Percentiles rank a stretch among this genome's conserved stretches.
These are phyloP conservation scores for Rubia yunnanensis DNA, from an alignment of 257 asterid species.

Conservation along the genomic window DNA sequence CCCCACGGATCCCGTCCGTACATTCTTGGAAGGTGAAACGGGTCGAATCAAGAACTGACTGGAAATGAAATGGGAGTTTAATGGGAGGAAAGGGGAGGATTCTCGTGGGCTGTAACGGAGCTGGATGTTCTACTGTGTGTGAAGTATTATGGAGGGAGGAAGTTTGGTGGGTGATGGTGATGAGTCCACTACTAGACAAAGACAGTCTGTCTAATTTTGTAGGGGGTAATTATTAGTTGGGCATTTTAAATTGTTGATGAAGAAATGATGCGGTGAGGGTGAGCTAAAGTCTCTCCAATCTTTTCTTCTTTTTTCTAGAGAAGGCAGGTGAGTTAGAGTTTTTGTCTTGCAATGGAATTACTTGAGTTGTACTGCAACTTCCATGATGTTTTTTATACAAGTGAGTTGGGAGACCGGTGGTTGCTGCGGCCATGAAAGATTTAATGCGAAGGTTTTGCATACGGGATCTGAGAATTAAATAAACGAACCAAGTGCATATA, in stretches of 20 bases:
- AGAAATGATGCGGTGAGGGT: neutral
- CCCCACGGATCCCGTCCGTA: slow-evolving; percentile 99
- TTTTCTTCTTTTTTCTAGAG: too few species aligned
- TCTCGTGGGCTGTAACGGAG: slow-evolving; percentile 14
- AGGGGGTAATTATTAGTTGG: neutral
- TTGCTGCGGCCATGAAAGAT: neutral
- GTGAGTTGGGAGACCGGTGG: too few species aligned
- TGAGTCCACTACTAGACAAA: slow-evolving; percentile 22
- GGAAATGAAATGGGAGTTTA: neutral
- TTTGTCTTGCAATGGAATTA: slow-evolving; percentile 3
- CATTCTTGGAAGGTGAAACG: slow-evolving; percentile 22
- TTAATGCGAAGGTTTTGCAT: too few species aligned
- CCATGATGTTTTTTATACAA: too few species aligned
- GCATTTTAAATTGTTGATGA: neutral
- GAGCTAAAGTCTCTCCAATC: neutral
- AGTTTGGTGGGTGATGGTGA: slow-evolving; percentile 22
- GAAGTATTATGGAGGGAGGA: neutral
- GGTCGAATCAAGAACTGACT: neutral
- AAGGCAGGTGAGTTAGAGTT: neutral
- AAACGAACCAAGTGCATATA: too few species aligned
- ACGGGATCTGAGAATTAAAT: too few species aligned
- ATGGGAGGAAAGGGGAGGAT: neutral
- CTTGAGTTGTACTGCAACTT: slow-evolving; percentile 6
- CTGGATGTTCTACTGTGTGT: slow-evolving; percentile 7
- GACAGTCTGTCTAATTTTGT: slow-evolving; percentile 30